These are phyloP conservation scores for Eremochloa ophiuroides DNA, from an alignment of 176 grass and related monocot species.

Conservation along the genomic window DNA sequence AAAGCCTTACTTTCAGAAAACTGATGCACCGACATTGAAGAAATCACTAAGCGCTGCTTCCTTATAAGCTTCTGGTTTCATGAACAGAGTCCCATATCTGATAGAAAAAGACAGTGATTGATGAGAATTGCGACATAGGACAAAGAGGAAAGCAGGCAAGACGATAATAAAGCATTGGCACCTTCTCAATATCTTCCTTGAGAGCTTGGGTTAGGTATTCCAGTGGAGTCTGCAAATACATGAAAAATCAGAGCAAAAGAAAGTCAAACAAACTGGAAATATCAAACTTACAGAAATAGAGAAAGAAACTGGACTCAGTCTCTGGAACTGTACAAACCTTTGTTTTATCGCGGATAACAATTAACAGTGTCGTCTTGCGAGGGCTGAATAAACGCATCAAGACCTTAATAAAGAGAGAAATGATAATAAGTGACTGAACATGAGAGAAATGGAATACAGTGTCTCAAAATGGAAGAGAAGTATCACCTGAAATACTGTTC, in stretches of 20 bases:
- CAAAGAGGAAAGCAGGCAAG: constrained; percentile 10
- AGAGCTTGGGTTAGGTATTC: constrained; percentile 65
- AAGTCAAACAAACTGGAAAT: constrained; percentile 19
- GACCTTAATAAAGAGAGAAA: constrained; percentile 40
- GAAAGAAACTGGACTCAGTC: neutral
- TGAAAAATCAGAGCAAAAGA: constrained; percentile 18
- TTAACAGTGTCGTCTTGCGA: constrained; percentile 59
- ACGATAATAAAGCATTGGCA: constrained; percentile 21
- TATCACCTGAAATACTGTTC: constrained; percentile 74
- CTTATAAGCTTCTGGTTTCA: constrained; percentile 80
- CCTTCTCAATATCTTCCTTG: constrained; percentile 88
- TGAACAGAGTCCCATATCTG: constrained; percentile 86
- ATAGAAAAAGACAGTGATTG: constrained; percentile 10
- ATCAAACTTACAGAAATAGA: constrained; percentile 1
- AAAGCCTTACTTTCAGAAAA: constrained; percentile 28
- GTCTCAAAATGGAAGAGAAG: neutral
- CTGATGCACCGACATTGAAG: constrained; percentile 67
- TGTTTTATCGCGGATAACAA: constrained; percentile 90
- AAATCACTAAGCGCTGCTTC: constrained; percentile 80
- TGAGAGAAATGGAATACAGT: neutral
- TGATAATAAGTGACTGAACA: constrained; percentile 9
- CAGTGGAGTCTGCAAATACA: constrained; percentile 62
- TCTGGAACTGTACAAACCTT: constrained; percentile 47
- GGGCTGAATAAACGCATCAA: constrained; percentile 68
- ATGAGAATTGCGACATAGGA: constrained; percentile 14